Base-by-base conservation (phyloP, 78 protist genomes). In the Dictyostelium intermedium region DNA sequence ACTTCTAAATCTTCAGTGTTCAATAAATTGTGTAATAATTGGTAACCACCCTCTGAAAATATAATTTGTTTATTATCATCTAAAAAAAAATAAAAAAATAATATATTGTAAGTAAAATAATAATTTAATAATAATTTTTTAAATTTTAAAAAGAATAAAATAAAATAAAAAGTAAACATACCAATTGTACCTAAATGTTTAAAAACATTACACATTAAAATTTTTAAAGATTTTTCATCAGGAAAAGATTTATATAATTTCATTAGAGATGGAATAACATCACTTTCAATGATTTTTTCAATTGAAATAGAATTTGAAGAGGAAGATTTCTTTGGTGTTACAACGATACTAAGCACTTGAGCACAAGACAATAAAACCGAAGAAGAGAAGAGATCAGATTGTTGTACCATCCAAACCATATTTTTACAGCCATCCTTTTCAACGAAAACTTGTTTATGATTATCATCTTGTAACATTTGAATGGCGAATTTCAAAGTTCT, bases 31-130 rank as follows among this genome's bases (percentile, higher is more conserved):
- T 89, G 93, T 18, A 89, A 47, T 45, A 89, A 47, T 47, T 89
- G 93, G 37, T 79, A 63, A 20, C 93, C 93, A 80, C 93, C 93
- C 13, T 89, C 93, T 27, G 76, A 80, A 61, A 89, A 89, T 6
- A 89, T 89, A 25, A 78, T 69, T 69, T 89, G 93, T 32, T 81
- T 89, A 32, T 81, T 78, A 27, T 89, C 93, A 80, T 89, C 93
- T 30, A 13, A 56, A 56, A 56, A 56, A n/a, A 20, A 69, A 39
- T 5, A 39, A 34, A 25, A 25, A 5, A 34, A 32, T 8, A 72
- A 2, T 35, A 34, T 25, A 72, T 34, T 72, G 41, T 34, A 37
- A 73, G 10, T 73, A n/a, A 18, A 61, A n/a, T 4, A n/a, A 61
- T 9, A 25, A 61, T n/a, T n/a, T n/a, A n/a, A n/a, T n/a, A n/a